A percentile compares a stretch with the other conserved stretches of the same genome.
These are phyloP conservation scores for Penicillium nordicum DNA, from an alignment of 2,329 filamentous ascomycete genomes.

Conservation along the genomic window DNA sequence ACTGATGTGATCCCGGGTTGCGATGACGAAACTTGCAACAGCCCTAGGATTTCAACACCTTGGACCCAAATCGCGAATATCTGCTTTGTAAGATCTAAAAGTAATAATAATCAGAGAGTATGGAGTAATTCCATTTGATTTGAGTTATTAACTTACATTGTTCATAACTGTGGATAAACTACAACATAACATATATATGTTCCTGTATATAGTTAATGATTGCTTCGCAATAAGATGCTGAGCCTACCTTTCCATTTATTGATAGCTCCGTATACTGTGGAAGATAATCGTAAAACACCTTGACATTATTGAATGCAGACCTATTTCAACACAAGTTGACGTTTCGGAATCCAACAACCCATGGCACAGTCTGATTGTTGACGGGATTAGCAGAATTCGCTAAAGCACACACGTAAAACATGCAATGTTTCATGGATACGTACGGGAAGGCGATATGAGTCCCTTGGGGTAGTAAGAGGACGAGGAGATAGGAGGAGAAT, in stretches of 20 bases:
- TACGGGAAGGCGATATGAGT: not conserved
- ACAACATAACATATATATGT: too few relatives aligned
- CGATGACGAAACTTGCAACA: conserved; percentile 20
- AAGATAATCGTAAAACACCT: too few relatives aligned
- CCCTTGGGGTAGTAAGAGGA: not conserved
- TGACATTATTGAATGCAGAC: too few relatives aligned
- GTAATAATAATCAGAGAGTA: not conserved
- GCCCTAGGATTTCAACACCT: conserved; percentile 1
- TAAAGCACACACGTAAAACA: not conserved
- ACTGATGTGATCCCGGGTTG: conserved; percentile 22
- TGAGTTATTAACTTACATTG: not conserved
- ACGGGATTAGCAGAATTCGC: too few relatives aligned
- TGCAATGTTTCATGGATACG: not conserved
- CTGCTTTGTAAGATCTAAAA: not conserved
- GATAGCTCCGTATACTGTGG: too few relatives aligned
- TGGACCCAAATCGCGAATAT: not conserved
- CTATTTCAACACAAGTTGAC: too few relatives aligned
- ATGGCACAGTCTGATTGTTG: too few relatives aligned
- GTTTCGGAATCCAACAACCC: too few relatives aligned
- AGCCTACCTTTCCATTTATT: too few relatives aligned
- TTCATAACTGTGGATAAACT: not conserved
- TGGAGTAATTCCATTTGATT: not conserved
- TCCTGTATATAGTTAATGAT: too few relatives aligned
- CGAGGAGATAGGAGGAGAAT: not conserved
- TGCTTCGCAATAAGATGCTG: too few relatives aligned